Base-by-base conservation (phyloP, 2,329 filamentous ascomycete species). In the Cadophora sp. region DNA sequence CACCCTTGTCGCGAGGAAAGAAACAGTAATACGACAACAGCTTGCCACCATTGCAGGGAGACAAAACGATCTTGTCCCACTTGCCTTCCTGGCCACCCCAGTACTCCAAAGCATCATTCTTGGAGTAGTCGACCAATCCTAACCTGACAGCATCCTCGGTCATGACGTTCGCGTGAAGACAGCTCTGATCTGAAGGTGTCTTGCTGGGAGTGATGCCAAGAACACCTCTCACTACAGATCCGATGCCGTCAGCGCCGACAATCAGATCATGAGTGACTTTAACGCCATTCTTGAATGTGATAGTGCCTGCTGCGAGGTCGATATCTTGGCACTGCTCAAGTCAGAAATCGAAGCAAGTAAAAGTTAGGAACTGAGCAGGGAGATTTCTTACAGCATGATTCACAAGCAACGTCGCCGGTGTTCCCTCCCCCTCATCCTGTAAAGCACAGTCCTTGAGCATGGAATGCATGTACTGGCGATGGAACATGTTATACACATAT, bases 391-490 rank as follows among this genome's bases (percentile, higher is more conserved):
- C 53, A 39, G 53, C 30, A 56, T 56, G n/a, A 51, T 79, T 84
- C 1, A 83, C 81, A 1, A 83, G 61, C 2, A 91, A 73, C 68
- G 79, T 82, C 0, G 81, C 87, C 0, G 88, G 86, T 0, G 68
- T 76, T 0, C 89, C 89, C 48, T 82, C 79, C 0, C 88, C 87
- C 51, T 82, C 79, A 0, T 87, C 85, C 8, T 83, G 81, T 67
- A 86, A 65, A 0, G 88, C 89, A 59, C 81, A 80, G 22, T 89
- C 86, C 79, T 84, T 88, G 27, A 91, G 76, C 87, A 91, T 90
- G 7, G 80, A 75, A 71, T 91, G 89, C 89, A 91, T 91, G 68
- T 90, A 83, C 73, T 89, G 86, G 0, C 89, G 81, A 73, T 91
- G 89, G 71, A 91, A 91, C 74, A 87, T 91, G 74, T 91, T 88